phyloP scores from a whole-genome alignment of 2,329 filamentous ascomycete species.

The Boeremia lycopersici region DNA sequence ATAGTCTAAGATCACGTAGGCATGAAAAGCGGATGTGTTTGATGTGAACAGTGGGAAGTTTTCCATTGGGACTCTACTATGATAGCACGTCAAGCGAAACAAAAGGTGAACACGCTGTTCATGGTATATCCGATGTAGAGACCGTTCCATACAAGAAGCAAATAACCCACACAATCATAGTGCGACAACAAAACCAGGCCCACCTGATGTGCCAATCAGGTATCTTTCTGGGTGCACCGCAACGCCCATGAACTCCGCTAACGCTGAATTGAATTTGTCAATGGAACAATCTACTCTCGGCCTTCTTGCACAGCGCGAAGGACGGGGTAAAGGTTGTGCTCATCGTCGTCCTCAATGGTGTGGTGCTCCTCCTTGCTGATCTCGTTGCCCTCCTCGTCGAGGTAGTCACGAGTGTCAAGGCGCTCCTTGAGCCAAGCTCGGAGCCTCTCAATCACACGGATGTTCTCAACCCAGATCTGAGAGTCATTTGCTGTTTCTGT shows the following conservation, averaged over 20 bases:
- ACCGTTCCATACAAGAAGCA: constrained; percentile 7
- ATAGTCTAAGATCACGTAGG: neutral
- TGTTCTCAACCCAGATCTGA: constrained; percentile 65
- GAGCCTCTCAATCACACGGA: constrained; percentile 66
- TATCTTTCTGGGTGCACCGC: constrained; percentile 15
- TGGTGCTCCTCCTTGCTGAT: constrained; percentile 31
- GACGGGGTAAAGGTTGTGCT: constrained; percentile 49
- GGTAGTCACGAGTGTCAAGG: constrained; percentile 59
- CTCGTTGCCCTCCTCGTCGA: constrained; percentile 42
- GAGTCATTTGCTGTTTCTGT: constrained; percentile 42
- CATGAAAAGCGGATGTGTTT: neutral
- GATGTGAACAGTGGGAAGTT: constrained; percentile 13
- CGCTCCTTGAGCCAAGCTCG: constrained; percentile 62
- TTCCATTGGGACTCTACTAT: constrained; percentile 20
- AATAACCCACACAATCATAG: constrained; percentile 7
- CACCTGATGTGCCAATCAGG: constrained; percentile 16
- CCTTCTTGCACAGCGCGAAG: constrained; percentile 49
- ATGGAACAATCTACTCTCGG: constrained; percentile 32
- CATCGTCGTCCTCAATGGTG: constrained; percentile 47
- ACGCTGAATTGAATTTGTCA: constrained; percentile 1
- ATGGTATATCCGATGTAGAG: constrained; percentile 12
- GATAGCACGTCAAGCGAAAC: constrained; percentile 18
- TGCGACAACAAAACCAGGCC: constrained; percentile 16
- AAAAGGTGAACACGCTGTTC: constrained; percentile 8
- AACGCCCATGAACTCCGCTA: constrained; percentile 27